Percentiles rank a stretch among this genome's conserved stretches.
Conservation (phyloP, 805 yeast species). For the Saturnispora dispora region DNA sequence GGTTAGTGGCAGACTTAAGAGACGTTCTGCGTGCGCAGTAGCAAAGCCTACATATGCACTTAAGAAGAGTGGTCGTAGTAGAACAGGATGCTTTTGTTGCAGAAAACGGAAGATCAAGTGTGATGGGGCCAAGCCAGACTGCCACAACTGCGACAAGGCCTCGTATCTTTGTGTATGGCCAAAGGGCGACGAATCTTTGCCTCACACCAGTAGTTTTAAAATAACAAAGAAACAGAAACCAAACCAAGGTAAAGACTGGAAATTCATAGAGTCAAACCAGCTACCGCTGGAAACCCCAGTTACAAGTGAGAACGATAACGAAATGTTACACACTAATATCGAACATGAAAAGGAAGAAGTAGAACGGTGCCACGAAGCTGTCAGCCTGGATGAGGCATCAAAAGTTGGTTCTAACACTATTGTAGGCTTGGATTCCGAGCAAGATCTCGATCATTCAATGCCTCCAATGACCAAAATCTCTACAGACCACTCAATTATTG, state of each 20-base stretch:
- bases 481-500: background rate
- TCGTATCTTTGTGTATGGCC: constrained; percentile 17
- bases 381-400: background rate
- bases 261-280: background rate
- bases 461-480: background rate
- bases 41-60: background rate
- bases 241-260: background rate
- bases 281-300: background rate
- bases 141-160: constrained; percentile 13
- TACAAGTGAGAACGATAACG: background rate
- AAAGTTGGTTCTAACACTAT: background rate
- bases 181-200: constrained; percentile 10
- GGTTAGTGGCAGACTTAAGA: background rate
- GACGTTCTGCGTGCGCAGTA: background rate
- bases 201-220: constrained; percentile 14
- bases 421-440: background rate
- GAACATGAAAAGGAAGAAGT: background rate
- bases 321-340: background rate
- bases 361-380: background rate
- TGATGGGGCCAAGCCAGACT: constrained; percentile 17
- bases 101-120: constrained; percentile 22
- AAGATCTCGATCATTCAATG: background rate
- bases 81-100: constrained; percentile 22
- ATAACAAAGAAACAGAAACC: constrained; percentile 10
- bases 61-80: constrained; percentile 5